A percentile compares a stretch with the other conserved stretches of the same genome.
phyloP scores from a whole-genome alignment of 2,329 filamentous ascomycete genomes.

The Fusarium sp. region DNA sequence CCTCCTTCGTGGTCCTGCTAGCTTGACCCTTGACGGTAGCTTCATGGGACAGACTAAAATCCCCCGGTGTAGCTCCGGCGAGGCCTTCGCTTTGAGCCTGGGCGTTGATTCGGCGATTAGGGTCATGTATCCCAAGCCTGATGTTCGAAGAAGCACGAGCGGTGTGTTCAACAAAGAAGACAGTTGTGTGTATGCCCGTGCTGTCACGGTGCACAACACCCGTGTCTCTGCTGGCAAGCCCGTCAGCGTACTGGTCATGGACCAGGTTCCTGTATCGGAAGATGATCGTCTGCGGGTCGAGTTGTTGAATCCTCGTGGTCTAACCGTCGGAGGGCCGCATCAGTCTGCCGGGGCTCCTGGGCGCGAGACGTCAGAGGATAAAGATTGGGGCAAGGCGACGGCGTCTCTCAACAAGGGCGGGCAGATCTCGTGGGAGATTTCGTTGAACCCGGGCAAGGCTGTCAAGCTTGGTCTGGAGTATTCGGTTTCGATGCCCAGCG shows the following conservation, averaged over 20 bases:
- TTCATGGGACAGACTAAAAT: slow-evolving; percentile 67
- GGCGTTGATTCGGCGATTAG: slow-evolving; percentile 68
- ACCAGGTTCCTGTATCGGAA: slow-evolving; percentile 70
- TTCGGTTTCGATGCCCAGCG: slow-evolving; percentile 64
- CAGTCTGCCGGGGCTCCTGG: slow-evolving; percentile 50
- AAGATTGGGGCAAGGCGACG: slow-evolving; percentile 63
- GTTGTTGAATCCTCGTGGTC: slow-evolving; percentile 58
- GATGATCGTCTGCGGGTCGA: slow-evolving; percentile 66
- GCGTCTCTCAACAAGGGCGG: slow-evolving; percentile 65
- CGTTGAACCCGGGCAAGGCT: slow-evolving; percentile 64
- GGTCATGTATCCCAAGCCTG: slow-evolving; percentile 65
- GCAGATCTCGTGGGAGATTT: slow-evolving; percentile 67
- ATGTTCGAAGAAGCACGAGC: slow-evolving; percentile 59
- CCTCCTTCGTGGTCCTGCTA: slow-evolving; percentile 62
- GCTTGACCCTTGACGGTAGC: slow-evolving; percentile 69
- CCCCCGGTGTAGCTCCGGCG: slow-evolving; percentile 64
- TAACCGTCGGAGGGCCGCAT: slow-evolving; percentile 52
- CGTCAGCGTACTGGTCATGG: slow-evolving; percentile 61
- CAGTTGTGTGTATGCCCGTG: slow-evolving; percentile 59
- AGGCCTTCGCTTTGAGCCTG: slow-evolving; percentile 61
- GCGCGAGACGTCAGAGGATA: slow-evolving; percentile 44
- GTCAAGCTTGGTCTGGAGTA: slow-evolving; percentile 69
- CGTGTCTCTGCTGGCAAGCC: slow-evolving; percentile 49
- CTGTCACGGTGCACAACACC: slow-evolving; percentile 61
- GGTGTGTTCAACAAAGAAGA: slow-evolving; percentile 65